Evolutionary conservation across 768 basidiomycete species (phyloP).

Genomic region (Hypholoma fasciculare): DNA sequence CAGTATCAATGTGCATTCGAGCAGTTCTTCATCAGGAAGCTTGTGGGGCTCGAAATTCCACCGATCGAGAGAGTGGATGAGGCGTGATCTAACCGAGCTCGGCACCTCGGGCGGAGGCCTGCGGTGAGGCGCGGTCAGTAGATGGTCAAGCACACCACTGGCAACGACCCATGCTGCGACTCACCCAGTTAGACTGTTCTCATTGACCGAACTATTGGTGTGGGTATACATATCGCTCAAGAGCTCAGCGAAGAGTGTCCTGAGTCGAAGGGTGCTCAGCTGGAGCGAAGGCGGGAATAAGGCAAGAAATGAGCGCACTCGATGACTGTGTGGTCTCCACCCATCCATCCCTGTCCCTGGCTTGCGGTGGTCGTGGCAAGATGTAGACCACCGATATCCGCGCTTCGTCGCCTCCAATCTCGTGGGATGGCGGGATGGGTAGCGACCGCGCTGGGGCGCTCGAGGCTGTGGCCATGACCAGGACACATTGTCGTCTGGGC

Average conservation of each 20-base stretch:
- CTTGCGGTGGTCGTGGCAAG: constrained; percentile 68
- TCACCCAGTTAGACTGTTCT: constrained; percentile 45
- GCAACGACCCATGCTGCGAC: constrained; percentile 19
- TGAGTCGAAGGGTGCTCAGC: constrained; percentile 14
- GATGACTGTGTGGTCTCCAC: constrained; percentile 45
- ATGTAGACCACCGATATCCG: constrained; percentile 87
- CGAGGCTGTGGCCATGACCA: constrained; percentile 2
- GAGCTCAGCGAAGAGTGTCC: constrained; percentile 76
- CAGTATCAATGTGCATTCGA: constrained; percentile 78
- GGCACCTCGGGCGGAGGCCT: constrained; percentile 43
- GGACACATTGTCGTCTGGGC: constrained; percentile 13
- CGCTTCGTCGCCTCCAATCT: constrained; percentile 60
- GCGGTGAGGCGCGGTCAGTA: neutral
- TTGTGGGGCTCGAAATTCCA: constrained; percentile 94
- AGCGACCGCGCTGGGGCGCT: neutral
- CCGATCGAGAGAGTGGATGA: constrained; percentile 67
- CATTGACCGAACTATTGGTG: constrained; percentile 70
- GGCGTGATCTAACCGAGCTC: constrained; percentile 50
- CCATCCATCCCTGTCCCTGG: constrained; percentile 72
- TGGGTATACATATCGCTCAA: constrained; percentile 84
- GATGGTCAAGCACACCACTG: neutral
- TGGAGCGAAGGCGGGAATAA: neutral
- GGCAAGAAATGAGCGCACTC: constrained; percentile 41
- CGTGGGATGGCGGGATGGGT: constrained; percentile 13
- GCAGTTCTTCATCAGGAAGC: constrained; percentile 78